Conservation (phyloP, 805 yeast genomes). For the Metschnikowia santaceciliae region DNA sequence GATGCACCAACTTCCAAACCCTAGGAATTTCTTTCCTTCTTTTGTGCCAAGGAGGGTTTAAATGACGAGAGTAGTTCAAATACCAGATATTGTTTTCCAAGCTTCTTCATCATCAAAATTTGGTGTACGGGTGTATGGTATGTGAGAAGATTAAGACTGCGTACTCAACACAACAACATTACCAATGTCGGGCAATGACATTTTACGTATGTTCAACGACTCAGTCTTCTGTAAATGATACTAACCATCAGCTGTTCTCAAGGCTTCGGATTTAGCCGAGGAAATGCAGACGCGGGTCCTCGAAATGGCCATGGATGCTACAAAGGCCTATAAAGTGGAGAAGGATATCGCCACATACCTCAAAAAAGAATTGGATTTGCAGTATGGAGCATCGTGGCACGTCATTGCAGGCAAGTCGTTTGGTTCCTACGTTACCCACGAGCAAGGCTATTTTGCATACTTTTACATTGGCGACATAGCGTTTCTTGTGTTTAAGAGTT, state of each 20-base stretch:
- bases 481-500: conserved; percentile 62
- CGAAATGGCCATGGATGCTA: conserved; percentile 44
- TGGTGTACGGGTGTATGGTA: conserved; percentile 1
- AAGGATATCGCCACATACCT: conserved; percentile 63
- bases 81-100: too few relatives aligned
- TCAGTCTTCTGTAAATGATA: neutral
- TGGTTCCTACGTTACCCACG: conserved; percentile 78
- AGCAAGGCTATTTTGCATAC: conserved; percentile 67
- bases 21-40: neutral
- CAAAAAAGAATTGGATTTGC: conserved; percentile 63
- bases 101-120: too few relatives aligned
- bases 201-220: conserved; percentile 1
- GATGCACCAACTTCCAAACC: neutral
- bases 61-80: neutral
- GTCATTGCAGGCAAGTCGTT: conserved; percentile 76
- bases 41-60: neutral
- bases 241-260: conserved; percentile 30
- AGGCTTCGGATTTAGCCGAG: conserved; percentile 45
- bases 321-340: conserved; percentile 42
- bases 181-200: conserved; percentile 3
- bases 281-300: conserved; percentile 51
- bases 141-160: neutral
- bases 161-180: neutral
- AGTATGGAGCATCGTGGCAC: conserved; percentile 74
- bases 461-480: conserved; percentile 70